Evolutionary conservation across 2,329 filamentous ascomycete genomes (phyloP).

Genomic region (Aureobasidium sp.): DNA sequence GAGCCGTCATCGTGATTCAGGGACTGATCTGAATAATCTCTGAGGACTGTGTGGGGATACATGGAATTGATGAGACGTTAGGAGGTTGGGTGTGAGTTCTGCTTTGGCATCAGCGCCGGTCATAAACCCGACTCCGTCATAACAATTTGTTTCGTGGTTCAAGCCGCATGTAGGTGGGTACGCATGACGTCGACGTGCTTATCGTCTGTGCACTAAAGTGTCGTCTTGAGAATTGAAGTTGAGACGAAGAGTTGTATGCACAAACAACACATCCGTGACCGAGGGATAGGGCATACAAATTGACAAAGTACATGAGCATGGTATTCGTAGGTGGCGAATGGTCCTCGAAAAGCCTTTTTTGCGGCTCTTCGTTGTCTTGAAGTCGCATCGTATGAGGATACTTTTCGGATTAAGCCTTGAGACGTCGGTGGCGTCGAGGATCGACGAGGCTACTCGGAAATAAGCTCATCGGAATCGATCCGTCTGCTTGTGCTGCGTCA

Average conservation of each 20-base stretch:
- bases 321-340: background rate
- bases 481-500: background rate
- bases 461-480: background rate
- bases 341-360: background rate
- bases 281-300: background rate
- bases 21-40: conserved; percentile 1
- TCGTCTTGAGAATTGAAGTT: background rate
- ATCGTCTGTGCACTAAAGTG: background rate
- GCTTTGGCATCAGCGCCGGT: background rate
- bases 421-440: background rate
- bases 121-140: background rate
- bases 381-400: background rate
- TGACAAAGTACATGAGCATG: background rate
- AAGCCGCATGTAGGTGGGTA: background rate
- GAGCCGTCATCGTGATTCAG: background rate
- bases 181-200: conserved; percentile 4
- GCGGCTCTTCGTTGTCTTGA: background rate
- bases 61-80: background rate
- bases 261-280: background rate
- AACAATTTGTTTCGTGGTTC: background rate
- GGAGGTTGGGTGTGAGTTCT: background rate
- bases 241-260: background rate
- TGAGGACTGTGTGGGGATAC: background rate
- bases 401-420: background rate
- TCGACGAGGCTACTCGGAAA: background rate